Evolutionary conservation across 2,329 filamentous ascomycete genomes (phyloP), one percentile per base, ranked within the genome.

Genomic region (Aspergillus sp.): DNA sequence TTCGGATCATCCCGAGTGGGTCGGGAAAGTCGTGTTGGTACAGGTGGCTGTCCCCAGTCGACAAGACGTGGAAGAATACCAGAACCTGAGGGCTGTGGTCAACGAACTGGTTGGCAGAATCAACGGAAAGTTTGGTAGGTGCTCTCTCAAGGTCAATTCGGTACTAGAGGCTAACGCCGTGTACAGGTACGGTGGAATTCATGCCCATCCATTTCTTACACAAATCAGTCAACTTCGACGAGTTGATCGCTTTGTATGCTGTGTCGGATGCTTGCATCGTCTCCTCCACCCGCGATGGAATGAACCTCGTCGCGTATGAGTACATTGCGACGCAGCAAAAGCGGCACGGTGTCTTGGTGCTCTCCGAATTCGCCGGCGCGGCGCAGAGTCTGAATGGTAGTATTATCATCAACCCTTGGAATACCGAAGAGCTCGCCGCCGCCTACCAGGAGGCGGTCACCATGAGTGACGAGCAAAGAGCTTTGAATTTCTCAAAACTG

Each of bases 161-260:
- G 9, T 29, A 29, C 21, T 29, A 34, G 20, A 20, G 20, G 25
- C 63, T 67, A 44, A 66, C 44, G 13, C 3, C n/a, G 4, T 53
- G 43, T 13, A 9, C 51, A 83, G 80, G 93, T 70, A 97, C 92
- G 29, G 88, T 97, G 66, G 93, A 97, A 73, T 97, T 97, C 77
- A 97, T 96, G 88, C 94, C 94, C 1, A 97, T 99, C 63, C 94
- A 97, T 74, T 97, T 97, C 78, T 86, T 97, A 65, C 94, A 97
- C 77, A 95, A 97, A 76, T 96, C 90, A 4, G 91, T 97, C 67
- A 86, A 86, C 45, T 97, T 97, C 63, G 91, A 97, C 62, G 94
- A 97, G 75, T 84, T 99, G 32, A 92, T 95, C 46, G 92, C 92
- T 0, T 82, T 97, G 7, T 97, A 97, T 69, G 89, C 91, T 14